phyloP scores from a whole-genome alignment of 1,284 basidiomycete species.

The Rhodotorula glutinis region DNA sequence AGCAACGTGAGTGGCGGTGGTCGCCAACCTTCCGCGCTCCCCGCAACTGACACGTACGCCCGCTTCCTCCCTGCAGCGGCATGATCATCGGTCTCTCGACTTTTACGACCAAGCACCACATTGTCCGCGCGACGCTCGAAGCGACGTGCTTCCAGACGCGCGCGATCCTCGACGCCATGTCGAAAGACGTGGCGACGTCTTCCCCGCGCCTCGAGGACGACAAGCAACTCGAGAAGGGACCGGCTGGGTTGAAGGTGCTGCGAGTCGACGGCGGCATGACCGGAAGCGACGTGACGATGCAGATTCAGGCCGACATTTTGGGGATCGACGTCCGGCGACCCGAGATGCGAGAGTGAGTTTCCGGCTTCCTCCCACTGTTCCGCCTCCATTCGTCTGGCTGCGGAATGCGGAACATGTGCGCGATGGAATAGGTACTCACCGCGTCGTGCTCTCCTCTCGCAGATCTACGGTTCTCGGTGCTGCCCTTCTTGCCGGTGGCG shows the following conservation, averaged over 20 bases:
- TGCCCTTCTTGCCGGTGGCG: conserved; percentile 88
- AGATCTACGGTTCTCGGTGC: conserved; percentile 95
- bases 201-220: conserved; percentile 44
- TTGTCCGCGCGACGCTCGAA: conserved; percentile 75
- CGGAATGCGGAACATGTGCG: no score
- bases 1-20: conserved; percentile 56
- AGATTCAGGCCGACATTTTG: conserved; percentile 85
- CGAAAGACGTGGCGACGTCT: conserved; percentile 61
- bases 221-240: conserved; percentile 6
- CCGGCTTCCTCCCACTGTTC: background rate
- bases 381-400: no score
- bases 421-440: no score
- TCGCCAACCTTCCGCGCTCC: no score
- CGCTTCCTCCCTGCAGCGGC: conserved; percentile 49
- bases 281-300: conserved; percentile 69
- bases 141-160: conserved; percentile 77
- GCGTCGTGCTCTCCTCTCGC: background rate
- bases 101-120: conserved; percentile 89
- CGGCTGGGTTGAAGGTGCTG: conserved; percentile 30
- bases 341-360: conserved; percentile 88
- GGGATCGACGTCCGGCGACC: conserved; percentile 89
- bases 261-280: conserved; percentile 48
- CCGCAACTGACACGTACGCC: background rate
- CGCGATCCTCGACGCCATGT: conserved; percentile 91
- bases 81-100: conserved; percentile 81